Base-by-base conservation (phyloP, 1,284 basidiomycete genomes). In the Ustilago sp. region DNA sequence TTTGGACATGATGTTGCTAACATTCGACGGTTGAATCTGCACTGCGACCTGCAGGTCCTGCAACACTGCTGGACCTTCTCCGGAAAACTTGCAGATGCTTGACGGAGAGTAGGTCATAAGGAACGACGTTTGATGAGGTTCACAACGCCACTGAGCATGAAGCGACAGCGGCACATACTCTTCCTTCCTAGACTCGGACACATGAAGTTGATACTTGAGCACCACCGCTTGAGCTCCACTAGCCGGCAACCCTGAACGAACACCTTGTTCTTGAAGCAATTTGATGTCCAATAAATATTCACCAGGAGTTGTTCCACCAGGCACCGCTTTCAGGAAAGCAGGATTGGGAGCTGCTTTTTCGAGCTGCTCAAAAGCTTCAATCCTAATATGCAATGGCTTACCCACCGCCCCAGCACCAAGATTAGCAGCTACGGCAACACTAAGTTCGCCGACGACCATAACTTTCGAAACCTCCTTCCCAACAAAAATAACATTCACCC, bases 271-370 rank as follows among this genome's bases (percentile, higher is more conserved):
- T 71, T 81, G 8, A 67, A 88, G 75, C 12, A 86, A 75, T 53
- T 86, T 85, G 28, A 87, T 66, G 64, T 89, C 87, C 47, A 89
- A 79, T 54, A 86, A 80, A 74, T 88, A 90, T 69, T 89, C 88
- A 31, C 88, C 88, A 9, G 83, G 71, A 2, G 23, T 61, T 9
- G 57, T 68, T 23, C 86, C 87, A 4, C 86, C 83, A 6, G 70
- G 57, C 0, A 88, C 80, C 28, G 88, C 84, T 9, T 83, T 68
- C 12, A 89, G 82, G 78, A 87, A 89, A 3, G 86, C 86, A 32
- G 89, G 87, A 76, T 89, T 89, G 8, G 88, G 88, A 7, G 88
- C 88, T 13, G 88, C 87, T 70, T 89, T 89, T 47, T 89, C 88
- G 31, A 89, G 80, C 43, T 84, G 79, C 68, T 89, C 88, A 64